Conservation (phyloP, 2,329 filamentous ascomycete species). For the Acrodontium crateriforme region DNA sequence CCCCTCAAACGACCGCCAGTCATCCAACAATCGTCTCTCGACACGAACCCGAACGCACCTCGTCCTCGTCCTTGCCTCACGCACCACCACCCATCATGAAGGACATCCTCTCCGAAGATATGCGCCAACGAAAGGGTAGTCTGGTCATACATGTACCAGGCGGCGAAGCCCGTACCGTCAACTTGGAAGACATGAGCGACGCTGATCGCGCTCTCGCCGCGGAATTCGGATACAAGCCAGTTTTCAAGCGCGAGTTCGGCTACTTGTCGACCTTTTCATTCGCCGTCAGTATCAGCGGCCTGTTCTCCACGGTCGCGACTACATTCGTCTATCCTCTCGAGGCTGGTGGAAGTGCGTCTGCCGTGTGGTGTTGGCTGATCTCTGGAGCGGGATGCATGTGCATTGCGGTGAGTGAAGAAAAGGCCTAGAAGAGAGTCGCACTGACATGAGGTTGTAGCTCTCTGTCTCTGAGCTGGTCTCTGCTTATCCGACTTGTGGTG, state of each 20-base stretch:
- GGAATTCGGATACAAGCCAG: conserved; percentile 23
- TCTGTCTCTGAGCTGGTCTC: conserved; percentile 45
- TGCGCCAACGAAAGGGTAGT: conserved; percentile 7
- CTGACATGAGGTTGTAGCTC: conserved; percentile 6
- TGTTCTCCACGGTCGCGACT: conserved; percentile 43
- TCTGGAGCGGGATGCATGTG: conserved; percentile 44
- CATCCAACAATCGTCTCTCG: too few species aligned
- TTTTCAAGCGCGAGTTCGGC: conserved; percentile 46
- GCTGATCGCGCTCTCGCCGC: conserved; percentile 15
- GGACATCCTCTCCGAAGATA: conserved; percentile 2
- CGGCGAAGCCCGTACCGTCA: conserved; percentile 8
- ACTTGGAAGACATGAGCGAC: conserved; percentile 12
- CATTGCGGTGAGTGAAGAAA: conserved; percentile 25
- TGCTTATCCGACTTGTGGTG: conserved; percentile 44
- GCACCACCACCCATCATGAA: conserved; percentile 1
- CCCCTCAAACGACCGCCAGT: too few species aligned
- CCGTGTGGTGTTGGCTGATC: conserved; percentile 46
- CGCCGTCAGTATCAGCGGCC: conserved; percentile 40
- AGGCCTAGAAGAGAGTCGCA: not conserved
- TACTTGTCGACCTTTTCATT: conserved; percentile 48
- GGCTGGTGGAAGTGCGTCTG: conserved; percentile 40
- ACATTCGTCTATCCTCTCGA: conserved; percentile 41
- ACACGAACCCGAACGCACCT: too few species aligned
- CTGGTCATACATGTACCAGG: conserved; percentile 4
- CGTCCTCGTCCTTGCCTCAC: too few species aligned